phyloP scores from a whole-genome alignment of 2,329 filamentous ascomycete genomes.

The Cordyceps cicadae region DNA sequence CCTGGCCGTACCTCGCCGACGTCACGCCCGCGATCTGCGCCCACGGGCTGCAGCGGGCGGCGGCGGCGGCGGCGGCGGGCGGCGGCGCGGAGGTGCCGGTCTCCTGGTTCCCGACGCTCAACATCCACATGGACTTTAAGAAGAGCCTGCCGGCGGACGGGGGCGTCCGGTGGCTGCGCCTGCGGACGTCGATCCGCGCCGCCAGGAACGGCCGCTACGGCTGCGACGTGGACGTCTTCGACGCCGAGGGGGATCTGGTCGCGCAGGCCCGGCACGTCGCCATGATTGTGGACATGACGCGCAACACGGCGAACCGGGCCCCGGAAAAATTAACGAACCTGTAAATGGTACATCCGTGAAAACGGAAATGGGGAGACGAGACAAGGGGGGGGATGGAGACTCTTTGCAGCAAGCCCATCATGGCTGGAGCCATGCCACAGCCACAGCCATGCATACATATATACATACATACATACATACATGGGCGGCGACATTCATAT shows the following conservation, averaged over 20 bases:
- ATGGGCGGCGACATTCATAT: neutral
- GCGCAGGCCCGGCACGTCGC: conserved; percentile 25
- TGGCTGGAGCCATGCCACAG: neutral
- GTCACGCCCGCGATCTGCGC: neutral
- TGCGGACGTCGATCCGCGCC: conserved; percentile 55
- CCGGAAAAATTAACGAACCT: neutral
- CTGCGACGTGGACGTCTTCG: conserved; percentile 60
- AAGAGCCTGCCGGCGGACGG: conserved; percentile 57
- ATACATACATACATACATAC: too few species aligned
- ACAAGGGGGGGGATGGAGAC: neutral
- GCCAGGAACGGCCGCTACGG: conserved; percentile 67
- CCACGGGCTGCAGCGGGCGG: neutral
- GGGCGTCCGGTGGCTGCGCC: conserved; percentile 65
- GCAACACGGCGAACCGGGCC: conserved; percentile 20
- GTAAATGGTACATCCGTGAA: neutral
- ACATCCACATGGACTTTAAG: conserved; percentile 71
- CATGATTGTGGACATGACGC: conserved; percentile 19
- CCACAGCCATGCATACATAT: neutral
- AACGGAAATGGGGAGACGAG: too few species aligned
- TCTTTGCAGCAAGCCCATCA: neutral
- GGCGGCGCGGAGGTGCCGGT: neutral
- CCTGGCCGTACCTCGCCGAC: conserved; percentile 2
- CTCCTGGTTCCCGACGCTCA: conserved; percentile 70
- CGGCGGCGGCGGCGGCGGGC: neutral
- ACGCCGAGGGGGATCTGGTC: conserved; percentile 29